phyloP scores from a whole-genome alignment of 1,139 yeast genomes.

The Eremothecium gossypii region DNA sequence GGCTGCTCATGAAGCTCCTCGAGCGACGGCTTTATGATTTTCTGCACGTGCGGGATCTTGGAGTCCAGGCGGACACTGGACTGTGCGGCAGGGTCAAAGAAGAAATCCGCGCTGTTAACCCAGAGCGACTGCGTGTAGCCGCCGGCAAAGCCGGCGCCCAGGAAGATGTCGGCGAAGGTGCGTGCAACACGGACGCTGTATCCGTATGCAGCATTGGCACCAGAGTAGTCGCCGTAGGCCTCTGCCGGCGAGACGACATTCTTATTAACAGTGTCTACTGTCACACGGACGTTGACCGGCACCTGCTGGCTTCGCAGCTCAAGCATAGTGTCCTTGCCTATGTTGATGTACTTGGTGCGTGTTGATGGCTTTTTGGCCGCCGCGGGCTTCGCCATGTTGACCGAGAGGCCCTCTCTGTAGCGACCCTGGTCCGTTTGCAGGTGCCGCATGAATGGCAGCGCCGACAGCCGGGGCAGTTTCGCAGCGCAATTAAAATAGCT shows the following conservation, averaged over 20 bases:
- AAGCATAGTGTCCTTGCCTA: slow-evolving; percentile 53
- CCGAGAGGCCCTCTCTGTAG: slow-evolving; percentile 62
- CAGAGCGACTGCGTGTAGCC: slow-evolving; percentile 66
- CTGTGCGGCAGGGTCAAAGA: slow-evolving; percentile 28
- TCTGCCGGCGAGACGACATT: slow-evolving; percentile 61
- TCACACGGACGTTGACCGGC: slow-evolving; percentile 73
- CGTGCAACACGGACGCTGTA: slow-evolving; percentile 64
- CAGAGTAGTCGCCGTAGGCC: slow-evolving; percentile 55
- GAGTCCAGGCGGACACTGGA: slow-evolving; percentile 18
- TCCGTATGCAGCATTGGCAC: slow-evolving; percentile 58
- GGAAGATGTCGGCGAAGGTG: slow-evolving; percentile 55
- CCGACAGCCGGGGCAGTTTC: slow-evolving; percentile 60
- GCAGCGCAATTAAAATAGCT: slow-evolving; percentile 55
- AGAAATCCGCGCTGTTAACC: slow-evolving; percentile 60
- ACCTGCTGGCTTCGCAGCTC: slow-evolving; percentile 54
- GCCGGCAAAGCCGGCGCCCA: slow-evolving; percentile 54
- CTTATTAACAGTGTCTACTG: slow-evolving; percentile 56
- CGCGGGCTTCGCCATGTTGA: slow-evolving; percentile 42
- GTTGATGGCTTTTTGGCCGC: slow-evolving; percentile 43
- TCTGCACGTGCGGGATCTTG: slow-evolving; percentile 17
- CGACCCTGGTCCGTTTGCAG: slow-evolving; percentile 31
- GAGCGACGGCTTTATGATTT: slow-evolving; percentile 10
- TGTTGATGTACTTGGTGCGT: slow-evolving; percentile 62
- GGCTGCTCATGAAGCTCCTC: slow-evolving; percentile 6
- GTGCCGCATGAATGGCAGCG: slow-evolving; percentile 58